Evolutionary conservation across 2,329 filamentous ascomycete genomes (phyloP).

Genomic region (Fusarium sp.): DNA sequence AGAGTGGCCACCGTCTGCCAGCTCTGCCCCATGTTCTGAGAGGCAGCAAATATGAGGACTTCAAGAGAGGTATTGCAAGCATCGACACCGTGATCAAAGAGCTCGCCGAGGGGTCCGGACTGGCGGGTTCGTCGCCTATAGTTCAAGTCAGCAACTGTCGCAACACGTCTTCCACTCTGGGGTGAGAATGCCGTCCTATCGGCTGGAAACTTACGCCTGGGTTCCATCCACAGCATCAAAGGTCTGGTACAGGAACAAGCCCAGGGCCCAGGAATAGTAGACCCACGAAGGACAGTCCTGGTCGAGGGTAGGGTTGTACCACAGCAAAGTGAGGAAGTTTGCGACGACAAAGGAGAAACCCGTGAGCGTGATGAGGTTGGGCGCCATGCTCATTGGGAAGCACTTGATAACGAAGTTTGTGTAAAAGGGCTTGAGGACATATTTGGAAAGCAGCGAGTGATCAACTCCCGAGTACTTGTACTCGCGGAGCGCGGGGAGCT

Average conservation of each 20-base stretch:
- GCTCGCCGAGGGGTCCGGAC: constrained; percentile 92
- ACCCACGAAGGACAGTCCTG: constrained; percentile 96
- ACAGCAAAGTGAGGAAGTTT: constrained; percentile 93
- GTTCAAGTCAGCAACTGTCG: constrained; percentile 21
- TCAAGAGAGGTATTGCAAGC: constrained; percentile 97
- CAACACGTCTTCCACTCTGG: neutral
- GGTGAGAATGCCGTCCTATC: too few relatives aligned
- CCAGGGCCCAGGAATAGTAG: constrained; percentile 91
- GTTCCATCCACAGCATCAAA: constrained; percentile 97
- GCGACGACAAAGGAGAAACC: constrained; percentile 91
- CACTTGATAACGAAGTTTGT: constrained; percentile 93
- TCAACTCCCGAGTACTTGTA: constrained; percentile 98
- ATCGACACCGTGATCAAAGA: constrained; percentile 98
- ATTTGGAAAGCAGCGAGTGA: constrained; percentile 89
- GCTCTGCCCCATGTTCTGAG: constrained; percentile 92
- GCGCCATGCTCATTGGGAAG: constrained; percentile 97
- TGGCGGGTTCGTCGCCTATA: constrained; percentile 86
- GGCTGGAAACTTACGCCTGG: constrained; percentile 82
- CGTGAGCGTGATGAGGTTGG: constrained; percentile 88
- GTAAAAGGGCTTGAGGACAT: constrained; percentile 98
- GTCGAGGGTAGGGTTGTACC: constrained; percentile 96
- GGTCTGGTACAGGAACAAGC: constrained; percentile 96
- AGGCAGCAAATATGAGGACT: constrained; percentile 90
- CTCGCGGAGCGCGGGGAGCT: constrained; percentile 88
- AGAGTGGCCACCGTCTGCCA: constrained; percentile 90